Evolutionary conservation across 2,329 filamentous ascomycete genomes (phyloP), one percentile per base, ranked within the genome.

Genomic region (Calonectria honghensis): DNA sequence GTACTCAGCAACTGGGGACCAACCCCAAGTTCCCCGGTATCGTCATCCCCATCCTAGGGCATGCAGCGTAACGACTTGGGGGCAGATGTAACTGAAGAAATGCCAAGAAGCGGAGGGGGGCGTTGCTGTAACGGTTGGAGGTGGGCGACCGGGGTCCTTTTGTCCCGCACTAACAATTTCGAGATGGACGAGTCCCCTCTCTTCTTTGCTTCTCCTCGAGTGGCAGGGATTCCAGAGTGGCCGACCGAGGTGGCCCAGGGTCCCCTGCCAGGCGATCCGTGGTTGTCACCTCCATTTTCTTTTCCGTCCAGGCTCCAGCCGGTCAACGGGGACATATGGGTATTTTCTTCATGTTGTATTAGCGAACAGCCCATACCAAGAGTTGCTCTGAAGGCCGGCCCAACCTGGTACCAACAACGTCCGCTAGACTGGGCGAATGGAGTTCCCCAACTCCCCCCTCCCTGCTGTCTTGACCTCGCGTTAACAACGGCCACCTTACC

Each of bases 81-180:
- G 37, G 71, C 68, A 50, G 61, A 66, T 68, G 63, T 61, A 65
- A 39, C 70, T 71, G 68, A 64, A 54, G 68, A 70, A 65, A 31
- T 45, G 65, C 65, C 37, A 54, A 41, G 50, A 52, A n/a, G 31
- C 57, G 39, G 48, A 54, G 37, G n/a, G 37, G 76, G 73, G 75
- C 35, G 73, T 76, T 64, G 69, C 64, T 70, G 68, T 79, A 79
- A 74, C 73, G 51, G 20, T 32, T 70, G 31, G 65, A 79, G 70
- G 73, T 51, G 57, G 74, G 74, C 68, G 69, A 64, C 69, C 63
- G 50, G 70, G 50, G 57, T 41, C 39, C 68, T 72, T 50, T 73
- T 79, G 78, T 80, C 70, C 54, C 45, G 76, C 79, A 78, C 79
- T 80, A 80, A 80, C 79, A 80, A 81, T 81, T 79, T 79, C 14